Conservation (phyloP, 2,329 filamentous ascomycete species). For the Clonostachys chloroleuca region DNA sequence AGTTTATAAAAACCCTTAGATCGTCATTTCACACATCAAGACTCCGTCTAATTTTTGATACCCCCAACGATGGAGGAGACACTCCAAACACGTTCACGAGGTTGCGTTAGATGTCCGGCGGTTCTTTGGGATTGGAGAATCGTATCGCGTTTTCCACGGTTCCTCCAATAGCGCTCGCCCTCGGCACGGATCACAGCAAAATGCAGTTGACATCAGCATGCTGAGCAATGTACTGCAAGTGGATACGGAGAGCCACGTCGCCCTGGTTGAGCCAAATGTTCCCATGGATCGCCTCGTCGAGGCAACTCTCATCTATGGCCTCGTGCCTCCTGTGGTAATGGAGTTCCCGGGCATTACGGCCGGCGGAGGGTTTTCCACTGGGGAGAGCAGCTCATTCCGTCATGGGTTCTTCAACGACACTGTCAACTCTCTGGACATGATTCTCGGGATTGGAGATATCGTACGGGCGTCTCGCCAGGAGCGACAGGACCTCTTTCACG, state of each 20-base stretch:
- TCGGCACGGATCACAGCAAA: slow-evolving; percentile 18
- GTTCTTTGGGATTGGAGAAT: slow-evolving; percentile 37
- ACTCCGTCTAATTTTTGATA: too few species aligned
- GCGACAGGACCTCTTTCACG: slow-evolving; percentile 51
- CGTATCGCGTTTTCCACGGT: slow-evolving; percentile 70
- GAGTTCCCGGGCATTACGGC: slow-evolving; percentile 71
- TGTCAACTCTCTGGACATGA: slow-evolving; percentile 57
- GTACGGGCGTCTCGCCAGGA: slow-evolving; percentile 38
- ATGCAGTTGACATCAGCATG: slow-evolving; percentile 11
- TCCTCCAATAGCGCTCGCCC: slow-evolving; percentile 68
- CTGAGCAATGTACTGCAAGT: slow-evolving; percentile 9
- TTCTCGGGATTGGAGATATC: slow-evolving; percentile 54
- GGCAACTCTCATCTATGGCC: slow-evolving; percentile 45
- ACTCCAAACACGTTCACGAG: slow-evolving; percentile 34
- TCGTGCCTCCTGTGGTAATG: slow-evolving; percentile 65
- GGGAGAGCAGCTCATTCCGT: slow-evolving; percentile 64
- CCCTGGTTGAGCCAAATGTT: slow-evolving; percentile 62
- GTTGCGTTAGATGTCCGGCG: slow-evolving; percentile 35
- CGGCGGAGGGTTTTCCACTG: slow-evolving; percentile 63
- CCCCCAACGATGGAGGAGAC: slow-evolving; percentile 35
- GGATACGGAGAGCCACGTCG: not conserved
- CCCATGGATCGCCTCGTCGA: slow-evolving; percentile 61
- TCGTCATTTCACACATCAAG: too few species aligned
- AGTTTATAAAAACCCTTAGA: too few species aligned
- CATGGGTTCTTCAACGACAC: slow-evolving; percentile 63